These are phyloP conservation scores for Drechslerella coelobrocha DNA, from an alignment of 2,329 filamentous ascomycete genomes.

Conservation along the genomic window DNA sequence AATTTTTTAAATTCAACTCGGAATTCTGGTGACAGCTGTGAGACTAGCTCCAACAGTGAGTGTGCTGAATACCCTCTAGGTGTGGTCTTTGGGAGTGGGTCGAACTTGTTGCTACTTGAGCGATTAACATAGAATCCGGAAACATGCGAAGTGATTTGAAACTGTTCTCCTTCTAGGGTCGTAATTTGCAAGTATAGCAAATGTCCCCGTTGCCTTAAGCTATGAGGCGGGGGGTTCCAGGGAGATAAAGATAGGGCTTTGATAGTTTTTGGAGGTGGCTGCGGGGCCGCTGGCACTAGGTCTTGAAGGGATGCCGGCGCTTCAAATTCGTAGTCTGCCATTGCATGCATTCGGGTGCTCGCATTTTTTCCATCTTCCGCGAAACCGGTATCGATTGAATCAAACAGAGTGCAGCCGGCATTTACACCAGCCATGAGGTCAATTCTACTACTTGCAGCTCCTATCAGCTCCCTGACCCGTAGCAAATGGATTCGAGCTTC, in stretches of 20 bases:
- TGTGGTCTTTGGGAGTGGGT: constrained; percentile 78
- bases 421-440: constrained; percentile 86
- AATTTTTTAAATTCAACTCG: constrained; percentile 75
- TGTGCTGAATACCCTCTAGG: constrained; percentile 82
- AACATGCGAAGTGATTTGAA: constrained; percentile 90
- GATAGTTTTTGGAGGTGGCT: constrained; percentile 82
- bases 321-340: constrained; percentile 76
- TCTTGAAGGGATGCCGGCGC: constrained; percentile 71
- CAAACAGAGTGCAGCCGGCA: constrained; percentile 84
- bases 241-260: constrained; percentile 86
- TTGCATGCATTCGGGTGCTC: constrained; percentile 63
- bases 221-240: constrained; percentile 95
- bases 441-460: constrained; percentile 84
- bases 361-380: constrained; percentile 58
- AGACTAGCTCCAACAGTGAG: constrained; percentile 82
- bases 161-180: constrained; percentile 92
- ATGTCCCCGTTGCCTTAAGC: constrained; percentile 89
- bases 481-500: constrained; percentile 95
- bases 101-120: constrained; percentile 92
- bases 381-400: constrained; percentile 68
- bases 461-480: constrained; percentile 88
- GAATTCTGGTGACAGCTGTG: constrained; percentile 83
- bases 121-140: constrained; percentile 98
- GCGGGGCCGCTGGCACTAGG: constrained; percentile 70
- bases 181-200: constrained; percentile 87